phyloP scores from a whole-genome alignment of 331 rosid species.

The Malus hybrid region DNA sequence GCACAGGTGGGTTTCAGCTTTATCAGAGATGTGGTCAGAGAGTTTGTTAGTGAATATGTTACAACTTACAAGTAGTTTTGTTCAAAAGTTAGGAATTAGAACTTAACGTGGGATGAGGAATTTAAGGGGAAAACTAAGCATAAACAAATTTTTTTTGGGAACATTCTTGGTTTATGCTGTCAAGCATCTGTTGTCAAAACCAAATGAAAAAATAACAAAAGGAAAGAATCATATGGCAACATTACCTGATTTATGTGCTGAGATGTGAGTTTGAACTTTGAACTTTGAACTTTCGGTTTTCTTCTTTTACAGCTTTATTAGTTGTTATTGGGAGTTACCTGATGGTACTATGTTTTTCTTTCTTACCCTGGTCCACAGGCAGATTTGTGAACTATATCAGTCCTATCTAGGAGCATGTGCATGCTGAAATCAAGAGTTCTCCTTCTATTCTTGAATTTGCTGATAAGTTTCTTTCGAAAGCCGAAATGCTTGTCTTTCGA shows the following conservation, averaged over 20 bases:
- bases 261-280: neutral
- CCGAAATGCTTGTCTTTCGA: slow-evolving; percentile 4
- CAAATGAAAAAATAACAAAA: neutral
- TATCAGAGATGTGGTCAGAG: neutral
- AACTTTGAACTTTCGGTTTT: neutral
- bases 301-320: neutral
- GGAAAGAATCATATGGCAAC: neutral
- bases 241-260: neutral
- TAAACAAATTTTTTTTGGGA: neutral
- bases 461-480: slow-evolving; percentile 7
- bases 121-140: neutral
- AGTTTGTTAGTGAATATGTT: neutral
- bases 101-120: neutral
- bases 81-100: neutral
- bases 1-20: neutral
- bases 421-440: slow-evolving; percentile 3
- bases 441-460: neutral
- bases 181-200: neutral
- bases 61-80: neutral
- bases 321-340: slow-evolving; percentile 4
- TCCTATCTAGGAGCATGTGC: slow-evolving; percentile 38
- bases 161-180: neutral
- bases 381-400: slow-evolving; percentile 48
- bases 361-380: slow-evolving; percentile 26
- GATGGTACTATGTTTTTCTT: neutral